Percentiles rank a stretch among this genome's conserved stretches.
Evolutionary conservation across 192 early-diverging fungal species (phyloP).

Genomic region (Dissophora globulifera): DNA sequence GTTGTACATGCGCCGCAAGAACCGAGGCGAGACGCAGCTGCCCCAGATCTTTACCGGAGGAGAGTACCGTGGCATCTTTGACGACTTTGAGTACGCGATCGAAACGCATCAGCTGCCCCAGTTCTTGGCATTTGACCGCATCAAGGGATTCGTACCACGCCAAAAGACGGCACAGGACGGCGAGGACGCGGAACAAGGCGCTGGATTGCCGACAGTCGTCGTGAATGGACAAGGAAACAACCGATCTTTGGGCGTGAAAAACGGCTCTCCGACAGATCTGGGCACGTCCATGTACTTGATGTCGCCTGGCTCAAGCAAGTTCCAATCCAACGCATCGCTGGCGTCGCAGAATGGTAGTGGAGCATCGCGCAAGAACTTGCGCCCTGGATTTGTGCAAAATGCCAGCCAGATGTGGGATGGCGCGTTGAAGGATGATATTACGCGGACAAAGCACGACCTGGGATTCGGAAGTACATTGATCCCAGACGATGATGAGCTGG

Average conservation of each 20-base stretch:
- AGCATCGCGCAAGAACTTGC: neutral
- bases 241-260: too few relatives aligned
- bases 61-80: constrained; percentile 54
- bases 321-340: constrained; percentile 14
- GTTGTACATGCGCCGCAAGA: constrained; percentile 54
- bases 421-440: constrained; percentile 23
- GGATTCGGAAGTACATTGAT: constrained; percentile 22
- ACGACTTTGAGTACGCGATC: constrained; percentile 47
- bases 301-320: constrained; percentile 28
- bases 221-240: constrained; percentile 25
- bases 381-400: constrained; percentile 39
- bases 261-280: constrained; percentile 4
- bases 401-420: constrained; percentile 46
- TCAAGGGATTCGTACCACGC: constrained; percentile 19
- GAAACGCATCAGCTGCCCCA: constrained; percentile 40
- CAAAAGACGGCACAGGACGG: constrained; percentile 34
- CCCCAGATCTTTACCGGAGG: constrained; percentile 62
- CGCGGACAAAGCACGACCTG: constrained; percentile 28
- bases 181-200: constrained; percentile 47
- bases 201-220: constrained; percentile 28
- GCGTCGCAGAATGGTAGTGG: neutral
- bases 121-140: constrained; percentile 44
- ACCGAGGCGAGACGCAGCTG: constrained; percentile 50
- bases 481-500: constrained; percentile 47
- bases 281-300: constrained; percentile 35